Evolutionary conservation across 805 yeast species (phyloP), one percentile per base, ranked within the genome.

Genomic region (Zygosaccharomyces siamensis): DNA sequence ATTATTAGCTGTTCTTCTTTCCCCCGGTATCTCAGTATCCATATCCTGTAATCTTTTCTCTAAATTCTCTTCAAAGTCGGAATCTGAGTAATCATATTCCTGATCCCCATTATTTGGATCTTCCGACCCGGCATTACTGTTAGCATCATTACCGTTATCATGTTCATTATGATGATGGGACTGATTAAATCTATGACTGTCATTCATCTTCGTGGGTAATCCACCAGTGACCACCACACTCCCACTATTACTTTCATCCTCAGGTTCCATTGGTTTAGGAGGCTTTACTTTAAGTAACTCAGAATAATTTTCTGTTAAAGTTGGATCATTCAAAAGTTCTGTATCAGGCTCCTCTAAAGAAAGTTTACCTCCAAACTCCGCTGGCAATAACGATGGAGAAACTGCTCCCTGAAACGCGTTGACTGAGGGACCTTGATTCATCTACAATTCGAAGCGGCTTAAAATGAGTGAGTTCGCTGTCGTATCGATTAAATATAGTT

Each of bases 11-110:
- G 30, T 21, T 23, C 26, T 38, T 31, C 39, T 35, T n/a, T 16
- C 47, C 4, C 33, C 41, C 10, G 48, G 28, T 8, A 40, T 30
- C 24, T 47, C 51, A 12, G 42, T 53, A 18, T 52, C 49, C 48
- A 62, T 48, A 36, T 56, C 58, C 44, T 58, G 49, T 46, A 66
- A 49, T 35, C 70, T 41, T 46, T 60, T 57, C 38, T 65, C 69
- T 33, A 66, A 47, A 42, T 64, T 60, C 26, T 66, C 70, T 52
- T 66, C 70, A 48, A 66, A 66, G 45, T 66, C 70, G 6, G 68
- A 64, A 49, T 66, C 70, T 4, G 68, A 64, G 44, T 66, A 66
- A 41, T 58, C 67, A 45, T 60, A 60, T 20, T 51, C 58, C 20
- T 51, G 53, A 21, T 54, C 49, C 37, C 44, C 20, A n/a, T 41